A percentile compares a stretch with the other conserved stretches of the same genome.
These are phyloP conservation scores for Mycena citricolor DNA, from an alignment of 1,284 basidiomycete species.

Conservation along the genomic window DNA sequence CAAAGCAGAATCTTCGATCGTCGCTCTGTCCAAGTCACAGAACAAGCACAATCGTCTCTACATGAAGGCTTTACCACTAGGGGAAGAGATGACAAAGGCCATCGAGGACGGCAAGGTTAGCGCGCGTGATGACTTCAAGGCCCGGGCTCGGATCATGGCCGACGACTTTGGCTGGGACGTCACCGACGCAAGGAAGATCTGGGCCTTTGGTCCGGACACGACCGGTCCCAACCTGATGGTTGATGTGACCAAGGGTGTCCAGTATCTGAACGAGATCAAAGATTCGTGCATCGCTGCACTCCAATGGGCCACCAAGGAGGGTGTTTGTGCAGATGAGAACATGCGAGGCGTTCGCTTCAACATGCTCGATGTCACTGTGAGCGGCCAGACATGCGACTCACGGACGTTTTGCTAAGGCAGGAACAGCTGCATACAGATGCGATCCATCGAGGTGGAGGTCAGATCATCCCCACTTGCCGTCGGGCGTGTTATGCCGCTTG, in stretches of 20 bases:
- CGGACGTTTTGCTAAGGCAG: conserved; percentile 3
- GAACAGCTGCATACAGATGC: conserved; percentile 92
- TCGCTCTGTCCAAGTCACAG: conserved; percentile 98
- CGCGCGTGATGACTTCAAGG: conserved; percentile 97
- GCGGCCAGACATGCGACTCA: conserved; percentile 27
- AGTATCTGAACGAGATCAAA: conserved; percentile 99
- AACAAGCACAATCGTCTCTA: conserved; percentile 99
- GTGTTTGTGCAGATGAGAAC: conserved; percentile 95
- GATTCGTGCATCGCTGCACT: conserved; percentile 99
- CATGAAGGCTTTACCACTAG: conserved; percentile 89
- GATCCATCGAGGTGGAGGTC: conserved; percentile 99
- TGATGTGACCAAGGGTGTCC: conserved; percentile 99
- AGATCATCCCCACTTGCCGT: conserved; percentile 94
- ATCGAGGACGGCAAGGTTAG: conserved; percentile 89
- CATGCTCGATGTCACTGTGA: conserved; percentile 91
- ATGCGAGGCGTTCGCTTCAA: conserved; percentile 99
- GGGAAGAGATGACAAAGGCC: conserved; percentile 91
- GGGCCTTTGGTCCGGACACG: conserved; percentile 99
- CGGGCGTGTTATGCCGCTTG: conserved; percentile 97
- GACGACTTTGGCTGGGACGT: conserved; percentile 99
- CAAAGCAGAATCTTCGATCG: conserved; percentile 93
- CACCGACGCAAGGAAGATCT: conserved; percentile 99
- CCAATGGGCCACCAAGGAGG: conserved; percentile 99
- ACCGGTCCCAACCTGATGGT: conserved; percentile 97
- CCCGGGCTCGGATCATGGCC: conserved; percentile 92